phyloP scores from a whole-genome alignment of 1,284 basidiomycete genomes.

The Cryptococcus amylolentus region DNA sequence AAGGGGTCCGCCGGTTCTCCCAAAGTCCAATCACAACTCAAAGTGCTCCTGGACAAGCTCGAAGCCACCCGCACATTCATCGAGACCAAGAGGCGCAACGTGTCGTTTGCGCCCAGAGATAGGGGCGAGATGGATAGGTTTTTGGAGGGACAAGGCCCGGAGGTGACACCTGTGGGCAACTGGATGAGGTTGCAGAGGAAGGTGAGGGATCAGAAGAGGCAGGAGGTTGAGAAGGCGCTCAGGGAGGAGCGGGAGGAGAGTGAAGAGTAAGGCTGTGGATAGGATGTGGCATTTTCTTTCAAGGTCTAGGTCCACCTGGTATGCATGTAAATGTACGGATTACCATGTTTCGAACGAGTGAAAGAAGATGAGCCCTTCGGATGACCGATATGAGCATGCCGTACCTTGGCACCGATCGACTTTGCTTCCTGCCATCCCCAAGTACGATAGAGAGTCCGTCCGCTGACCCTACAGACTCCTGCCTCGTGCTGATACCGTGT shows the following conservation, averaged over 20 bases:
- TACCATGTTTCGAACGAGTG: not conserved
- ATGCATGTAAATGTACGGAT: not conserved
- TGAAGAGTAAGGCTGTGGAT: conserved; percentile 1
- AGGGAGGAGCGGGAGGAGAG: conserved; percentile 33
- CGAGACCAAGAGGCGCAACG: conserved; percentile 62
- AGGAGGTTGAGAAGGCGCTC: conserved; percentile 56
- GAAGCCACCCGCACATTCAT: conserved; percentile 79
- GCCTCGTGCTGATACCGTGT: too few relatives aligned
- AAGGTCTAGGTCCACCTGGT: not conserved
- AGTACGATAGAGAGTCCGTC: too few relatives aligned
- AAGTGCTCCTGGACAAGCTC: conserved; percentile 73
- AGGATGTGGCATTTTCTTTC: not conserved
- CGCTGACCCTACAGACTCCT: too few relatives aligned
- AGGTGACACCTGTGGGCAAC: conserved; percentile 72
- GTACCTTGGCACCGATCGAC: too few relatives aligned
- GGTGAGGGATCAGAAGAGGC: conserved; percentile 68
- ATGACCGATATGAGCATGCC: too few relatives aligned
- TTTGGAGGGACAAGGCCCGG: conserved; percentile 61
- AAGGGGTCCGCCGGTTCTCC: conserved; percentile 51
- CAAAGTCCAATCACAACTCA: conserved; percentile 55
- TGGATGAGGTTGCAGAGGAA: conserved; percentile 78
- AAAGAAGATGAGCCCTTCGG: not conserved
- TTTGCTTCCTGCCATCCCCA: too few relatives aligned
- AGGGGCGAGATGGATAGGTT: conserved; percentile 67
- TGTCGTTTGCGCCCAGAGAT: conserved; percentile 67